A percentile compares a stretch with the other conserved stretches of the same genome.
These are phyloP conservation scores for Elongisporangium prolatum DNA, from an alignment of 352 stramenopile genomes.

Conservation along the genomic window DNA sequence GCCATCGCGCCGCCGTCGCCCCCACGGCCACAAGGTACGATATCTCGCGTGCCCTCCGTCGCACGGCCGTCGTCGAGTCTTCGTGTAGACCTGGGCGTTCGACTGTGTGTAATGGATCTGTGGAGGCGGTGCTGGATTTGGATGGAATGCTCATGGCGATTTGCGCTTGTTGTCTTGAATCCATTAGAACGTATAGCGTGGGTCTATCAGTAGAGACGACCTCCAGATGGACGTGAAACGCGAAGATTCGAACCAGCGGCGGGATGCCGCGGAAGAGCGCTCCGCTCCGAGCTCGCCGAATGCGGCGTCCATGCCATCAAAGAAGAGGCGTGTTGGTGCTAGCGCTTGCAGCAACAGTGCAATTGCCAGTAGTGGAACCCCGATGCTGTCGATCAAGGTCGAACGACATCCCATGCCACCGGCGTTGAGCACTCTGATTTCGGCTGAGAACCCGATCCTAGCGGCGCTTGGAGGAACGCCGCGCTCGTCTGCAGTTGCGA, in stretches of 20 bases:
- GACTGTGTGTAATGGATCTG: neutral
- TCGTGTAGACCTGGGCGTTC: neutral
- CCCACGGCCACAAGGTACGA: neutral
- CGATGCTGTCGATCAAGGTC: neutral
- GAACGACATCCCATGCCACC: neutral
- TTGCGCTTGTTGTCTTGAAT: neutral
- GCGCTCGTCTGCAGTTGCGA: constrained; percentile 19
- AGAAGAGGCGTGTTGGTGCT: neutral
- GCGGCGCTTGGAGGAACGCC: constrained; percentile 56
- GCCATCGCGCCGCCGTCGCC: neutral
- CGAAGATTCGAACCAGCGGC: neutral
- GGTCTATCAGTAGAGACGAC: neutral
- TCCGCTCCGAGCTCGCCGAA: neutral
- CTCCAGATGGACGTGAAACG: neutral
- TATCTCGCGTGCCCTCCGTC: too few species aligned
- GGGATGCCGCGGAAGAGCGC: neutral
- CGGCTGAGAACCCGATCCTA: constrained; percentile 55
- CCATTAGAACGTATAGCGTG: neutral
- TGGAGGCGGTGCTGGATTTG: neutral
- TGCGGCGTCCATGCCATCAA: neutral
- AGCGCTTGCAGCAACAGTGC: neutral
- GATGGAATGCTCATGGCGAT: neutral
- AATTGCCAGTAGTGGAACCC: neutral
- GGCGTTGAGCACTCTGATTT: neutral
- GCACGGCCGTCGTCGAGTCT: too few species aligned